Conservation (phyloP, 192 early-diverging fungal species). For the Dissophora ornata region DNA sequence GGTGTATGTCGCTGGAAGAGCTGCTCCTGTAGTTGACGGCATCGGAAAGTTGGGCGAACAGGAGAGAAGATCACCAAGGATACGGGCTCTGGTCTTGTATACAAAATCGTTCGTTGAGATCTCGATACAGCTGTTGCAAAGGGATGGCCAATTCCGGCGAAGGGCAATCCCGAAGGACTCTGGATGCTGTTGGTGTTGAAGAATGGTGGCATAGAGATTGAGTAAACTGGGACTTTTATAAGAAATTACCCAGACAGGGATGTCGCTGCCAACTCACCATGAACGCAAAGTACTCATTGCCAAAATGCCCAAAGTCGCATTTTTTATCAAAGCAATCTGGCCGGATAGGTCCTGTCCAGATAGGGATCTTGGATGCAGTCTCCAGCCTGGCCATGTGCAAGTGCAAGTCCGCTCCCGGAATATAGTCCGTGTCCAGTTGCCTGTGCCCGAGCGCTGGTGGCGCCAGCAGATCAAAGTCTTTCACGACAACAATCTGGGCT, state of each 20-base stretch:
- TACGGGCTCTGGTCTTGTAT: slow-evolving; percentile 31
- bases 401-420: no score
- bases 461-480: slow-evolving; percentile 9
- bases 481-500: slow-evolving; percentile 33
- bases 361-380: slow-evolving; percentile 14
- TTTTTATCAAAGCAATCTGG: slow-evolving; percentile 13
- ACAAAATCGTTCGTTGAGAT: slow-evolving; percentile 39
- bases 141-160: slow-evolving; percentile 29
- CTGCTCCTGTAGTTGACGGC: no score
- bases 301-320: slow-evolving; percentile 12
- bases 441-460: no score
- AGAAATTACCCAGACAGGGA: no score
- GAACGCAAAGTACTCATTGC: slow-evolving; percentile 44
- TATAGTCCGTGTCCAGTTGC: no score
- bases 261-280: slow-evolving; percentile 32
- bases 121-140: slow-evolving; percentile 50
- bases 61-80: slow-evolving; percentile 28
- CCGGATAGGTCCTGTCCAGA: slow-evolving; percentile 21
- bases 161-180: slow-evolving; percentile 29
- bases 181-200: slow-evolving; percentile 21
- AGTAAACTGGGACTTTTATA: no score
- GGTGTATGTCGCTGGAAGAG: no score
- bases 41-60: neutral
- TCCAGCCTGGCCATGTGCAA: neutral
- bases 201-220: no score